Conservation (phyloP, 306 rosid genomes). For the Oemleria cerasiformis region DNA sequence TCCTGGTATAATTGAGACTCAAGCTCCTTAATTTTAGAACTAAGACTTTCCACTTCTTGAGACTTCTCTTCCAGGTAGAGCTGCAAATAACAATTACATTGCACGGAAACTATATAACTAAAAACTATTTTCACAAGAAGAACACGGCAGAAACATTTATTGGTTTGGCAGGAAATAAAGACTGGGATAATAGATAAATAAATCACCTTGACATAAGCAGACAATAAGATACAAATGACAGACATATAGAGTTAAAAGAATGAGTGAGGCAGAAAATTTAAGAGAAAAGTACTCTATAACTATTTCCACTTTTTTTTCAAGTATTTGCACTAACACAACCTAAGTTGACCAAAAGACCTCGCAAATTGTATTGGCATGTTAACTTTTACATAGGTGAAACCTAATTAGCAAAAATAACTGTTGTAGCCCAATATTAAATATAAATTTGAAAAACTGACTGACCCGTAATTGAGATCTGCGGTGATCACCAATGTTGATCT, state of each 20-base stretch:
- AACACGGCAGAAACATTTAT: not conserved
- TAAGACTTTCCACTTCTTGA: slow-evolving; percentile 79
- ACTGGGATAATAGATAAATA: too few species aligned
- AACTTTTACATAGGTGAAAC: not conserved
- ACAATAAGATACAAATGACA: not conserved
- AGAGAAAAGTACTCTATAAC: not conserved
- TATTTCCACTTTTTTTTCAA: not conserved
- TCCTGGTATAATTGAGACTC: slow-evolving; percentile 66
- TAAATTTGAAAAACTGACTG: slow-evolving; percentile 36
- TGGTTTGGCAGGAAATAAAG: not conserved
- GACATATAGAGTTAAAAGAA: not conserved
- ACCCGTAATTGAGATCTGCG: slow-evolving; percentile 64
- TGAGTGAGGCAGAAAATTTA: not conserved
- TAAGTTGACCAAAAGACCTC: not conserved
- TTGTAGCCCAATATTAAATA: slow-evolving; percentile 12
- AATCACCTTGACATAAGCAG: not conserved
- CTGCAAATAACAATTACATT: slow-evolving; percentile 37
- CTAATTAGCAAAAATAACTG: not conserved
- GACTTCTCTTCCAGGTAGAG: slow-evolving; percentile 59
- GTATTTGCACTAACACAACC: not conserved
- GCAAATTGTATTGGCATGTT: not conserved
- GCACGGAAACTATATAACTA: not conserved
- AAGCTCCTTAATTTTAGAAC: slow-evolving; percentile 89
- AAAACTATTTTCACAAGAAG: not conserved
- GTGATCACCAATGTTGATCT: slow-evolving; percentile 50